Base-by-base conservation (phyloP, 352 stramenopile species). In the Phytopythium helicoides region DNA sequence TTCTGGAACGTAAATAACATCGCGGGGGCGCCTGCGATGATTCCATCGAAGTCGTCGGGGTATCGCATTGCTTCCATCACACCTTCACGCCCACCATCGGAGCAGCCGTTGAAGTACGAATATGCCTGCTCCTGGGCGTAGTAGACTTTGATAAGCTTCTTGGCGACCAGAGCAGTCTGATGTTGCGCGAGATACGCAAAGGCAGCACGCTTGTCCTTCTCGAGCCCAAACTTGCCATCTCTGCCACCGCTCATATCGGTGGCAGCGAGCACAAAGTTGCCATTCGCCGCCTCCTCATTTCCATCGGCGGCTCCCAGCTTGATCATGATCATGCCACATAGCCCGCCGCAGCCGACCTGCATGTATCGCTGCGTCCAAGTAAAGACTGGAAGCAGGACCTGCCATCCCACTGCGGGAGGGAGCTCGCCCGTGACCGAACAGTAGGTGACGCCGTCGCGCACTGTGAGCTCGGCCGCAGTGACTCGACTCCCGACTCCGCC, bases 341-440 rank as follows among this genome's bases (percentile, higher is more conserved):
- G 55, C 0, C 68, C 65, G 12, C 62, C 68, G 25, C 68, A 75
- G 16, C 68, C 68, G 33, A 68, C 45, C 51, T 75, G 65, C 55
- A 73, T 65, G 50, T 73, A 75, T 12, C 65, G 58, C 42, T 79
- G 68, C 11, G 65, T 79, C 65, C 65, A 79, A 0, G 65, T 75
- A 7, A 42, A 18, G 39, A 62, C 57, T 6, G 68, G 65, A 11
- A 78, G 58, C 44, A 73, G 47, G 15, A 73, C 58, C 23, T 65
- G 54, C 47, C 60, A 75, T 3, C 48, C 41, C 1, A 68, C 66
- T 1, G 60, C 62, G 0, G 49, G 41, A 18, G 55, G 49, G 12
- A 73, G 51, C 11, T 47, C 36, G 2, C 67, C 63, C 18, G 56
- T 56, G 40, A 76, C 63, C 1, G 42, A 38, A 46, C 67, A 76